These are phyloP conservation scores for Colletotrichum neosansevieriae DNA, from an alignment of 2,329 filamentous ascomycete species.

Conservation along the genomic window DNA sequence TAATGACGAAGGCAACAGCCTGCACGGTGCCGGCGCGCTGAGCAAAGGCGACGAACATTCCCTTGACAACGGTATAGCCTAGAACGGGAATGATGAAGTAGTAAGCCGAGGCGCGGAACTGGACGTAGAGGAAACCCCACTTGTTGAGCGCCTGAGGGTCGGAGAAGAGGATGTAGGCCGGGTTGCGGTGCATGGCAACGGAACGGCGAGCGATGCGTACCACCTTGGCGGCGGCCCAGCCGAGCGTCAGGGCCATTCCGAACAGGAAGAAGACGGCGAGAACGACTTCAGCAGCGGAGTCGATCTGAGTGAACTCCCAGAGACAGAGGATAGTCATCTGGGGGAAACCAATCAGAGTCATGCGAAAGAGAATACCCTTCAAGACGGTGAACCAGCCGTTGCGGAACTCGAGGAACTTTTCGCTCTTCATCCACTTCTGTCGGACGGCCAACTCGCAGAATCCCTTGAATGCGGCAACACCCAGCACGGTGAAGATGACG, in stretches of 20 bases:
- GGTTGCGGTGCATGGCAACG: conserved; percentile 92
- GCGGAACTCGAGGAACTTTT: conserved; percentile 93
- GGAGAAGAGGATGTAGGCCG: conserved; percentile 96
- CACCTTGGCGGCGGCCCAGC: conserved; percentile 91
- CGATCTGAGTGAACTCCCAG: conserved; percentile 90
- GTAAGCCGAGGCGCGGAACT: conserved; percentile 95
- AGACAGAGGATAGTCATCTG: conserved; percentile 91
- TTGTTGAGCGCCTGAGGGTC: conserved; percentile 95
- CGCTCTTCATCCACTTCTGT: conserved; percentile 81
- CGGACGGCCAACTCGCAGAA: conserved; percentile 81
- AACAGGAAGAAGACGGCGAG: conserved; percentile 91
- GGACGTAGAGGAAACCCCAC: conserved; percentile 98
- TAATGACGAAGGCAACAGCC: conserved; percentile 83
- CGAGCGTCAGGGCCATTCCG: conserved; percentile 81
- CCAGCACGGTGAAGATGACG: conserved; percentile 78
- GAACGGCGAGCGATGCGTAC: conserved; percentile 90
- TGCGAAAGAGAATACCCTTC: conserved; percentile 92
- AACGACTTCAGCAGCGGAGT: conserved; percentile 88
- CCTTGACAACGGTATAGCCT: conserved; percentile 85
- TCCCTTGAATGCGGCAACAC: conserved; percentile 84
- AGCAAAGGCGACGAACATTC: conserved; percentile 86
- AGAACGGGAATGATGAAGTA: conserved; percentile 91
- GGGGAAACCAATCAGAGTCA: conserved; percentile 90
- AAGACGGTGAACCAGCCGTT: conserved; percentile 93
- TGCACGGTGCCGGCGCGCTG: conserved; percentile 80